Base-by-base conservation (phyloP, 805 yeast genomes). In the Lachancea meyersii region DNA sequence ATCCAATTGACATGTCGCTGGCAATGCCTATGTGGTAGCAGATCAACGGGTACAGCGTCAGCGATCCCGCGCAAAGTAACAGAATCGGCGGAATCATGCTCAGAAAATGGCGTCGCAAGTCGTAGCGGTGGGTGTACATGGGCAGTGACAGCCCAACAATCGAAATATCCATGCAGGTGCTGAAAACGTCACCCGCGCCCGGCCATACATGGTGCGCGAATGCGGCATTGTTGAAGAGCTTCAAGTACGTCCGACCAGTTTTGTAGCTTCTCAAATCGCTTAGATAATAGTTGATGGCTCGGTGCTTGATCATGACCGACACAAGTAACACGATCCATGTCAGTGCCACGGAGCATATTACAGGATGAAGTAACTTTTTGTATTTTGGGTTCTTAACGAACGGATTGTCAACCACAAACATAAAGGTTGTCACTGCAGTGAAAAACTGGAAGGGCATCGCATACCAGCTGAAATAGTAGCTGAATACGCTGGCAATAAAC, bases 151-250 rank as follows among this genome's bases (percentile, higher is more conserved):
- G 67, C 1, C 91, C 76, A 1, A 82, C 88, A 60, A 85, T 85
- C 1, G 87, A 76, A 7, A 82, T 73, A 53, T 84, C 93, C 82
- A 85, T 80, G 50, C 84, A 60, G 0, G 88, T 73, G 5, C 79
- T 58, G 31, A 85, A 69, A 14, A 85, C 68, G 55, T 85, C 94
- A 2, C 95, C 95, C 11, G 89, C 85, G 0, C 95, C 95, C 1
- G 94, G 93, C 74, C 77, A 73, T 17, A 61, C 56, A 3, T 57
- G 50, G 41, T 54, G 52, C 17, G 54, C 54, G 40, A 48, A 47
- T 19, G 47, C 31, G 6, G 46, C 43, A 14, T 39, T 49, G 50
- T 72, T 72, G 58, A 82, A 81, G 21, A 85, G 67, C 44, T 72
- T 63, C 35, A 80, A 58, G 53, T 85, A 85, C 11, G 69, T 82